Base-by-base conservation (phyloP, 148 eudicot species). In the Oxyria digyna region DNA sequence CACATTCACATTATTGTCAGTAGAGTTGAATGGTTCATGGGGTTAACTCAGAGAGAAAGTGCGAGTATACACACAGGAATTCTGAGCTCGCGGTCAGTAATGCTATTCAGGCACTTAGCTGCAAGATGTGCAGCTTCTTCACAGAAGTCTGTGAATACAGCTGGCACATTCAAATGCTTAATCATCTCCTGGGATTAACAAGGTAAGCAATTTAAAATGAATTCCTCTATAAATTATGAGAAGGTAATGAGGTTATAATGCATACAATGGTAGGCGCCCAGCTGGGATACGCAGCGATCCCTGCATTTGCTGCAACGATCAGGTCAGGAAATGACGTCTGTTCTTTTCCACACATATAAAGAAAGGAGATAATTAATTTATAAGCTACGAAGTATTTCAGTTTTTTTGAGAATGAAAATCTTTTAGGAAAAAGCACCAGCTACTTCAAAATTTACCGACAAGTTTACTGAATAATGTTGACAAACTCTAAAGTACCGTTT, bases 111-210 rank as follows among this genome's bases (percentile, higher is more conserved):
- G 75, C 96, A 88, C 74, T 67, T 12, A 74, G 89, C 85, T 37
- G 97, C 97, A 52, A 90, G 71, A 79, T 82, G 79, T 37, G 84
- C 87, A 79, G 98, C 98, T 81, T 94, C 97, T 79, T 94, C 91
- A 71, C 98, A 94, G 70, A 80, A 90, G 80, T 90, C 98, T 0
- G 97, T 80, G 69, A 94, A 90, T 73, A 94, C 82, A 67, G 89
- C 89, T 23, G 92, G 98, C 37, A 84, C 81, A 33, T 90, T 78
- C 21, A 85, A 65, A 33, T 62, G 83, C 66, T 75, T 77, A 70
- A 90, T 79, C 73, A 94, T 64, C 81, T 88, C 96, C 96, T 89
- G 82, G 42, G 69, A 33, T n/a, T 17, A 8, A 55, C 45, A 35
- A n/a, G 14, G 37, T 38, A 3, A 55, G 17, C 20, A 23, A 23